Evolutionary conservation across 1,284 basidiomycete genomes (phyloP).

Genomic region (Leccinum holopus): DNA sequence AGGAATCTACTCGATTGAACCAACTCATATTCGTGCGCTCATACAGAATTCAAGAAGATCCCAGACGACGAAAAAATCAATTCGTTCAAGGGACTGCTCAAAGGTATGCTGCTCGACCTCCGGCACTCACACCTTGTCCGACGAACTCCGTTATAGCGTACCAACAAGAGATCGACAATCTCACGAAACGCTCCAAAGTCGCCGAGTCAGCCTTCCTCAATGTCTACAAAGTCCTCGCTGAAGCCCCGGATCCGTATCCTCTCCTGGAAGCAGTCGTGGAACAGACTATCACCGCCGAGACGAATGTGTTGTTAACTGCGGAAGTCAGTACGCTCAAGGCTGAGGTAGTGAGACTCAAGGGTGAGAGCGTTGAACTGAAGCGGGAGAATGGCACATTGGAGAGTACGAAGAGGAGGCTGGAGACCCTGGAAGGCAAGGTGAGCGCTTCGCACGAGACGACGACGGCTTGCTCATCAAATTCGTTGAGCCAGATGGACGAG

Average conservation of each 20-base stretch:
- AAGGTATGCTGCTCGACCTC: conserved; percentile 47
- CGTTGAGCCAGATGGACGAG: conserved; percentile 74
- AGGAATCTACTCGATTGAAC: neutral
- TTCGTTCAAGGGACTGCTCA: conserved; percentile 85
- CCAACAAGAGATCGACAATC: conserved; percentile 93
- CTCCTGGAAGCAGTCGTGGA: conserved; percentile 92
- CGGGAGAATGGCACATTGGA: conserved; percentile 56
- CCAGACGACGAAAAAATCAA: conserved; percentile 82
- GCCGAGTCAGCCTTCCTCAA: conserved; percentile 94
- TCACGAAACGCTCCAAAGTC: conserved; percentile 88
- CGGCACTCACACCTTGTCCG: neutral
- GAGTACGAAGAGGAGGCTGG: conserved; percentile 67
- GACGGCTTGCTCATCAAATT: conserved; percentile 1
- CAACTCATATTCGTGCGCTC: neutral
- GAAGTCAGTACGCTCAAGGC: conserved; percentile 70
- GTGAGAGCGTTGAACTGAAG: conserved; percentile 79
- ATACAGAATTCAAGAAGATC: conserved; percentile 91
- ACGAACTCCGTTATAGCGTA: conserved; percentile 60
- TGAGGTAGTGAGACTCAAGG: conserved; percentile 68
- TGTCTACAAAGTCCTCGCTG: conserved; percentile 90
- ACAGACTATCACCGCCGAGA: conserved; percentile 79
- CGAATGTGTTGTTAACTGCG: conserved; percentile 33
- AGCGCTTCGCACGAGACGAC: conserved; percentile 18
- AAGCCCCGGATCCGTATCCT: conserved; percentile 96
- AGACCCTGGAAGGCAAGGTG: conserved; percentile 84